Percentiles rank a stretch among this genome's conserved stretches.
These are phyloP conservation scores for Zygoascus sp. DNA, from an alignment of 1,139 yeast species.

Conservation along the genomic window DNA sequence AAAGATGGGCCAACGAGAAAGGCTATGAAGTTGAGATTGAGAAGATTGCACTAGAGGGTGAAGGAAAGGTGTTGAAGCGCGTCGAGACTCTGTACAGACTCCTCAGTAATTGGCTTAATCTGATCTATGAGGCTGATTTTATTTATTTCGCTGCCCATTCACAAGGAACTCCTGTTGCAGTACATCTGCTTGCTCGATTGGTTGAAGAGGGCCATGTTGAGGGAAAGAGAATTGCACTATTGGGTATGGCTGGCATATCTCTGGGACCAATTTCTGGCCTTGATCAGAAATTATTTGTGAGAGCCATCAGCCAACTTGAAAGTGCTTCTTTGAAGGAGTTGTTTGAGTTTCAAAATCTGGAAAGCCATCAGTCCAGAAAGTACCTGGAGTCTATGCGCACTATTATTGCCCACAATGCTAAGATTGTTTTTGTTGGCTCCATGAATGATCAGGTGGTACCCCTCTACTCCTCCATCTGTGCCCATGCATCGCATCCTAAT, in stretches of 20 bases:
- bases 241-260: slow-evolving; percentile 95
- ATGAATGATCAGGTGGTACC: slow-evolving; percentile 92
- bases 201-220: slow-evolving; percentile 65
- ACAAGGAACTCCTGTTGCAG: slow-evolving; percentile 91
- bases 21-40: slow-evolving; percentile 61
- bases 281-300: slow-evolving; percentile 75
- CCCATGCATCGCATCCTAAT: slow-evolving; percentile 83
- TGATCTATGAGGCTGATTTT: slow-evolving; percentile 72
- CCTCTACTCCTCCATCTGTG: slow-evolving; percentile 77
- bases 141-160: slow-evolving; percentile 90
- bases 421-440: slow-evolving; percentile 77
- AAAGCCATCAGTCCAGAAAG: slow-evolving; percentile 64
- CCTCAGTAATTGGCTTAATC: slow-evolving; percentile 64
- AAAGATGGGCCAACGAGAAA: slow-evolving; percentile 64
- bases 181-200: slow-evolving; percentile 66
- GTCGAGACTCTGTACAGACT: slow-evolving; percentile 76
- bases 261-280: slow-evolving; percentile 91
- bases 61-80: slow-evolving; percentile 82
- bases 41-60: slow-evolving; percentile 88
- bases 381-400: slow-evolving; percentile 64
- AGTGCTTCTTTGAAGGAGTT: slow-evolving; percentile 79
- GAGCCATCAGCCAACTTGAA: slow-evolving; percentile 88
- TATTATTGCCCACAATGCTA: slow-evolving; percentile 65
- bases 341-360: slow-evolving; percentile 78
- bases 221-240: slow-evolving; percentile 51